Base-by-base conservation (phyloP, 306 rosid genomes). In the Prunus armeniaca region DNA sequence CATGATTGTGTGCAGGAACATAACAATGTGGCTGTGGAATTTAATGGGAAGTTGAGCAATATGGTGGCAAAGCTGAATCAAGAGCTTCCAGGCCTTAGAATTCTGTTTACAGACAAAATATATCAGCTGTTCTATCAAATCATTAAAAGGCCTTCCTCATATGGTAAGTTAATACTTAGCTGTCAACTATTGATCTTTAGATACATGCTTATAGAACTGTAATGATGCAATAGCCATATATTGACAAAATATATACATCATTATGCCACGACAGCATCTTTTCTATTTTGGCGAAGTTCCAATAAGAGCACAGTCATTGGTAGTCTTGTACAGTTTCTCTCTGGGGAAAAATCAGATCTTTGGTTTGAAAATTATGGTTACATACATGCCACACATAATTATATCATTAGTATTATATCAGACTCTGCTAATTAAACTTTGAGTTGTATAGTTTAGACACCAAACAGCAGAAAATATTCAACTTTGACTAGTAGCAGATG, bases 21-120 rank as follows among this genome's bases (percentile, higher is more conserved):
- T 54, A 87, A 87, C 79, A 71, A 27, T 1, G 85, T 87, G 60
- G 88, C 88, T 24, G 5, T 74, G 77, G 79, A 84, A 27, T 87
- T 87, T 50, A 87, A 87, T 46, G 57, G 20, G 57, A 87, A 84
- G 75, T 57, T 87, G 78, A 78, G 63, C 58, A 32, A n/a, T 24
- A 32, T 82, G 72, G 75, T 69, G 58, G 50, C 27, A 57, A 73
- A 65, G 63, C 65, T 87, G 46, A 87, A 84, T 75, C 25, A 32
- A 34, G 83, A 84, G 63, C 86, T 87, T 9, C 85, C 70, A 25
- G 84, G 85, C 8, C 58, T 79, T 57, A 79, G 12, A 57, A 25
- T 84, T 32, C 20, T 79, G 2, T 66, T 63, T 32, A 25, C 82
- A 54, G 76, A 63, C 20, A 54, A 75, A 62, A 28, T 76, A 5